Evolutionary conservation across 2,329 filamentous ascomycete genomes (phyloP).

Genomic region (Stachybotrys chlorohalonatus): DNA sequence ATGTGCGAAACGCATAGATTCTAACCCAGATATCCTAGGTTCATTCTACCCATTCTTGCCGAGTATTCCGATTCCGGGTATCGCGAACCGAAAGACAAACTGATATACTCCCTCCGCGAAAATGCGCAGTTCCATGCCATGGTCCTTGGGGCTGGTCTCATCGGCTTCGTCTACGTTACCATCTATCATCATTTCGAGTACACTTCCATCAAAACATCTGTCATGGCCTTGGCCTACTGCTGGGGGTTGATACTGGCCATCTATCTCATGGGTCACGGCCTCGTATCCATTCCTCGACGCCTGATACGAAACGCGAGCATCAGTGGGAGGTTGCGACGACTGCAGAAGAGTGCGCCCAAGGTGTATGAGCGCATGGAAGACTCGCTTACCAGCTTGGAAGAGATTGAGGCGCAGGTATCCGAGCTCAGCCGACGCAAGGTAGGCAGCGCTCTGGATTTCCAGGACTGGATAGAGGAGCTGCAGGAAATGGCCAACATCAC

Average conservation of each 20-base stretch:
- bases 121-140: slow-evolving; percentile 88
- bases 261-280: slow-evolving; percentile 93
- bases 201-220: slow-evolving; percentile 66
- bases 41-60: slow-evolving; percentile 83
- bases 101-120: slow-evolving; percentile 75
- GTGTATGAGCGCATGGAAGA: slow-evolving; percentile 84
- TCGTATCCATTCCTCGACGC: slow-evolving; percentile 80
- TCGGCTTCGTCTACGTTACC: slow-evolving; percentile 77
- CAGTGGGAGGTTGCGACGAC: slow-evolving; percentile 60
- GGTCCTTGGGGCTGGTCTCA: slow-evolving; percentile 58
- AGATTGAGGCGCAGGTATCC: slow-evolving; percentile 70
- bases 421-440: slow-evolving; percentile 76
- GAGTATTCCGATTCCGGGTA: slow-evolving; percentile 95
- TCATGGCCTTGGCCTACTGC: slow-evolving; percentile 92
- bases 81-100: slow-evolving; percentile 69
- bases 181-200: slow-evolving; percentile 66
- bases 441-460: slow-evolving; percentile 64
- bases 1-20: too few species aligned
- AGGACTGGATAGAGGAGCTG: slow-evolving; percentile 94
- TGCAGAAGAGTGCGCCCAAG: slow-evolving; percentile 72
- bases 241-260: slow-evolving; percentile 90
- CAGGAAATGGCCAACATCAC: slow-evolving; percentile 65
- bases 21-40: slow-evolving; percentile 37
- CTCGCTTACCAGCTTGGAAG: slow-evolving; percentile 67
- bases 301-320: slow-evolving; percentile 74